Evolutionary conservation across 441 rosid genomes (phyloP).

Genomic region (Daphne laureola): DNA sequence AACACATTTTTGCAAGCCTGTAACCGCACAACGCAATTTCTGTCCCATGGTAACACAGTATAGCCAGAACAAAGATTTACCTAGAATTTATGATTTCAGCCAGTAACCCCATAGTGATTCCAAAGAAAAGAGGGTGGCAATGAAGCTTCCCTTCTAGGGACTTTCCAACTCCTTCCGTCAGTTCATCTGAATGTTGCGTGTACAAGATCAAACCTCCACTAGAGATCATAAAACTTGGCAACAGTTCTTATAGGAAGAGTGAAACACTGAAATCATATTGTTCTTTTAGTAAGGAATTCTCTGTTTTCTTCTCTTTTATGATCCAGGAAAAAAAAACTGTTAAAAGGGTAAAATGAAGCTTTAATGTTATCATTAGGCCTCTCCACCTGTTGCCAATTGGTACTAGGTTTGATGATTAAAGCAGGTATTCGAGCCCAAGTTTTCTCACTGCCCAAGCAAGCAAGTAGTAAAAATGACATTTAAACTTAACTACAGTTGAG

Average conservation of each 20-base stretch:
- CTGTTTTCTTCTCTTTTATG: too few species aligned
- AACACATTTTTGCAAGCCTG: background rate
- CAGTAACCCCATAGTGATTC: conserved; percentile 85
- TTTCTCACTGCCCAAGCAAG: too few species aligned
- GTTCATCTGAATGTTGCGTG: conserved; percentile 26
- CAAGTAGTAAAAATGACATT: too few species aligned
- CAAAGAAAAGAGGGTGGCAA: conserved; percentile 88
- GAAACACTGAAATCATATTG: too few species aligned
- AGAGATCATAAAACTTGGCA: too few species aligned
- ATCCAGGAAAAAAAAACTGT: too few species aligned
- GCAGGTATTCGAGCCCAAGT: background rate
- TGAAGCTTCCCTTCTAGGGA: conserved; percentile 56
- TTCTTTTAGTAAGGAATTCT: too few species aligned
- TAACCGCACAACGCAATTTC: background rate
- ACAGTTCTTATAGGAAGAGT: too few species aligned
- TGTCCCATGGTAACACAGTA: conserved; percentile 10
- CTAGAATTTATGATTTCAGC: conserved; percentile 99
- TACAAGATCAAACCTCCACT: background rate
- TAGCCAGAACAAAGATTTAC: conserved; percentile 31
- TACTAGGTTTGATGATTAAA: background rate
- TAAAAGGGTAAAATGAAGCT: too few species aligned
- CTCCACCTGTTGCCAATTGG: too few species aligned
- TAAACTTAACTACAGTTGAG: too few species aligned
- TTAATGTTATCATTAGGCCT: too few species aligned
- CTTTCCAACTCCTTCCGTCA: conserved; percentile 23